Evolutionary conservation across 441 rosid species (phyloP), one percentile per base, ranked within the genome.

Genomic region (Pelargonium myrrhifolium): DNA sequence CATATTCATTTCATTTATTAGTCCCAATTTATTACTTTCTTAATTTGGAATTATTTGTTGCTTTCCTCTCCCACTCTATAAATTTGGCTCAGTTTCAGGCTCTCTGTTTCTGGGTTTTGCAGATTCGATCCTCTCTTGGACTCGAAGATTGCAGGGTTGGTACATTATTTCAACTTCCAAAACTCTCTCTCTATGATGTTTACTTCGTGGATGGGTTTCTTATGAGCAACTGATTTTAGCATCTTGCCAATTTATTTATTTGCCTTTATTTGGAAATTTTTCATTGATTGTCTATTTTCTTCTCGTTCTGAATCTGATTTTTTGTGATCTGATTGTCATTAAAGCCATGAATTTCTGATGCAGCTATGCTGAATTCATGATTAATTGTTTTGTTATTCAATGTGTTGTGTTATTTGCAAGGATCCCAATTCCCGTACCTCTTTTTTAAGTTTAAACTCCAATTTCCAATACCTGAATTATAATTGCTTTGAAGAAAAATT

Each of bases 71-170:
- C 60, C 26, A 63, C 56, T 59, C 47, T 67, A 72, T 80, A 76
- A 68, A 78, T 67, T 64, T 43, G 56, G 17, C 20, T 66, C 47
- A 10, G 51, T 39, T 49, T 28, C 65, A 53, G 56, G 39, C 15
- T 15, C 51, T 70, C 69, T 63, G 75, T 66, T 66, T 75, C 73
- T 77, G 79, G 74, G 74, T 73, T 26, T 63, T 68, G 77, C 70
- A 67, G 76, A 45, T 71, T 61, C 31, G 58, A 9, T 14, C 55
- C 68, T 74, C 68, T 47, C 74, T 31, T 66, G 49, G 8, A 18
- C 26, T 64, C 56, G 9, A 18, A 9, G 43, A 24, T 68, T 66
- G 24, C 64, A 28, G 74, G 75, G 20, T 55, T 6, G 24, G 76
- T 72, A 69, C 65, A 76, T 62, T 14, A 5, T 12, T 59, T 21